Evolutionary conservation across 257 asterid species (phyloP).

Genomic region (Cynanchum wilfordii): DNA sequence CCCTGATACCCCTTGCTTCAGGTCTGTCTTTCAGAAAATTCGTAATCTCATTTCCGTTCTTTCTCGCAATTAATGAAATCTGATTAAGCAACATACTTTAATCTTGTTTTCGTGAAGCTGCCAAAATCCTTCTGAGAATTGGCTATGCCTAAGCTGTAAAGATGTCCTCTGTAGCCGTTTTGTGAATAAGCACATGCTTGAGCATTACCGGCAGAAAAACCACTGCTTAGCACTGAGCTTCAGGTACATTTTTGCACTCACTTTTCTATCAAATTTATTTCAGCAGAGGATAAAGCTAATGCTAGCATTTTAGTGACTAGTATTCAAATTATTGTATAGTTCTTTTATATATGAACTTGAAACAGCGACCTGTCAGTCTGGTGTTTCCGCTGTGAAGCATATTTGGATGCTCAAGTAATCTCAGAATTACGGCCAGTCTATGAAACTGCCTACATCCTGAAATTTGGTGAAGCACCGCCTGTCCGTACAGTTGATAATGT

Average conservation of each 20-base stretch:
- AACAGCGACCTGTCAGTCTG: slow-evolving; percentile 85
- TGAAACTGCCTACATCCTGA: slow-evolving; percentile 71
- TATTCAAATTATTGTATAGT: background rate
- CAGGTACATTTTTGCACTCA: slow-evolving; percentile 35
- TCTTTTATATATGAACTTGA: slow-evolving; percentile 5
- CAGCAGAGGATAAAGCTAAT: background rate
- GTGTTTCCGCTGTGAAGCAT: slow-evolving; percentile 88
- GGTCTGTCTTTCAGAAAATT: slow-evolving; percentile 34
- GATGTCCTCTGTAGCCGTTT: slow-evolving; percentile 86
- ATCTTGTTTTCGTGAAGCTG: slow-evolving; percentile 39
- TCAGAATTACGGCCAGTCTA: slow-evolving; percentile 49
- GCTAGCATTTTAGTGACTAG: background rate
- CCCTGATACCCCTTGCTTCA: slow-evolving; percentile 64
- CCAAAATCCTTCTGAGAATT: slow-evolving; percentile 68
- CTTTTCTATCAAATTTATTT: background rate
- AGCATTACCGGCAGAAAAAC: slow-evolving; percentile 46
- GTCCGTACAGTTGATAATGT: slow-evolving; percentile 28
- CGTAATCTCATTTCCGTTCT: background rate
- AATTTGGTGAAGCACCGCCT: slow-evolving; percentile 74
- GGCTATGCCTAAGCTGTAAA: slow-evolving; percentile 84
- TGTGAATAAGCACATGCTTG: slow-evolving; percentile 91
- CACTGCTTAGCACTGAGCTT: slow-evolving; percentile 73
- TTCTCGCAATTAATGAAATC: background rate
- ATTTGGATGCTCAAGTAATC: slow-evolving; percentile 74
- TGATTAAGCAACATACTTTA: background rate